A percentile compares a stretch with the other conserved stretches of the same genome.
Evolutionary conservation across 257 asterid genomes (phyloP).

Genomic region (Echium plantagineum): DNA sequence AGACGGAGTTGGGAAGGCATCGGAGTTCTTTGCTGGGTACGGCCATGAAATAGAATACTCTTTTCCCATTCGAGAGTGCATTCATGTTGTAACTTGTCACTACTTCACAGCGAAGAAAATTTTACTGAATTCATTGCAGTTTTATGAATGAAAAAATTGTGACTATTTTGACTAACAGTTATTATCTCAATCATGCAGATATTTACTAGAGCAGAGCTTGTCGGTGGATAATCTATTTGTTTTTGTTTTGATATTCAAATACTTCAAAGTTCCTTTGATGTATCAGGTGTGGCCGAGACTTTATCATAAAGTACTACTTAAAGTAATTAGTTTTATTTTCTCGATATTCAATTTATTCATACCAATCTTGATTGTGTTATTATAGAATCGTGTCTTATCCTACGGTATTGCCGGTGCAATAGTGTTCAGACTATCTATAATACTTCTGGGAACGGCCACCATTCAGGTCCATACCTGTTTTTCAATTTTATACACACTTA

Average conservation of each 20-base stretch:
- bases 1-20: conserved; percentile 67
- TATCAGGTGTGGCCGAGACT: conserved; percentile 55
- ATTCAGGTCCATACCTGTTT: conserved; percentile 59
- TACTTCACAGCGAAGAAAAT: no score
- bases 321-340: conserved; percentile 7
- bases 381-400: conserved; percentile 78
- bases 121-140: neutral
- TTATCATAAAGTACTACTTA: conserved; percentile 13
- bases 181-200: conserved; percentile 39
- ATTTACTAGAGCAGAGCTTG: conserved; percentile 90
- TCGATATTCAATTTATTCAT: conserved; percentile 11
- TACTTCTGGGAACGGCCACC: conserved; percentile 93
- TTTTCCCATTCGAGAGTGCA: neutral
- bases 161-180: neutral
- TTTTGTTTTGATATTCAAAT: conserved; percentile 84
- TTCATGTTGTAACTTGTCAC: neutral
- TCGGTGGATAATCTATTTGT: conserved; percentile 97
- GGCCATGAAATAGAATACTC: conserved; percentile 12
- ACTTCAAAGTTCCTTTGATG: conserved; percentile 74
- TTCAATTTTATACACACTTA: conserved; percentile 4
- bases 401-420: conserved; percentile 97
- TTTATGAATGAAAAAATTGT: neutral
- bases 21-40: conserved; percentile 98
- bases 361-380: conserved; percentile 14
- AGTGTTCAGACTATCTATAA: conserved; percentile 65